Conservation (phyloP, 305 asterid species). For the Fraxinus latifolia region DNA sequence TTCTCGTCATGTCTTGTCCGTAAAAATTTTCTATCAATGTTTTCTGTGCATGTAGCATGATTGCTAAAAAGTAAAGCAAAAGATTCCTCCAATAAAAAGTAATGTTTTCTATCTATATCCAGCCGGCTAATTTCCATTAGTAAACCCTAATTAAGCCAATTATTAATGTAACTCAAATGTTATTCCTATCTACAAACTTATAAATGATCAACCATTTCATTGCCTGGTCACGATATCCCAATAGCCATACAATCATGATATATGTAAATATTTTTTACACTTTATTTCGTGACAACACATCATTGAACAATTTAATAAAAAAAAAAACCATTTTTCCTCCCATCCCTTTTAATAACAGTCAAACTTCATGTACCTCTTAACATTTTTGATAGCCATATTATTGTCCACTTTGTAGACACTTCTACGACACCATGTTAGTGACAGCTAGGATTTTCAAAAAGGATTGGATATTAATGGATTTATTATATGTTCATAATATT, state of each 20-base stretch:
- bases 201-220: background rate
- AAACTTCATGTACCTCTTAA: too few relatives aligned
- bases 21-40: too few relatives aligned
- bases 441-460: background rate
- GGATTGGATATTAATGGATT: background rate
- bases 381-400: background rate
- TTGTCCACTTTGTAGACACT: background rate
- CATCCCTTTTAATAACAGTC: too few relatives aligned
- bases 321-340: too few relatives aligned
- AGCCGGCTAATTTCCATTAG: background rate
- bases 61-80: background rate
- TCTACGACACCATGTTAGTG: background rate
- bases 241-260: too few relatives aligned
- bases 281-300: too few relatives aligned
- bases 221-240: background rate
- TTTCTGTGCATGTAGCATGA: too few relatives aligned
- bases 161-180: background rate
- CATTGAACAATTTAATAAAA: too few relatives aligned
- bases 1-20: too few relatives aligned
- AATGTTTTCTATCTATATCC: background rate
- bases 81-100: background rate
- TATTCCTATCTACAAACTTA: background rate
- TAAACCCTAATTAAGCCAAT: background rate
- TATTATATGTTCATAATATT: background rate
- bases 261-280: too few relatives aligned